Percentiles rank a stretch among this genome's conserved stretches.
phyloP scores from a whole-genome alignment of 148 eudicot genomes.

The Cornus florida region DNA sequence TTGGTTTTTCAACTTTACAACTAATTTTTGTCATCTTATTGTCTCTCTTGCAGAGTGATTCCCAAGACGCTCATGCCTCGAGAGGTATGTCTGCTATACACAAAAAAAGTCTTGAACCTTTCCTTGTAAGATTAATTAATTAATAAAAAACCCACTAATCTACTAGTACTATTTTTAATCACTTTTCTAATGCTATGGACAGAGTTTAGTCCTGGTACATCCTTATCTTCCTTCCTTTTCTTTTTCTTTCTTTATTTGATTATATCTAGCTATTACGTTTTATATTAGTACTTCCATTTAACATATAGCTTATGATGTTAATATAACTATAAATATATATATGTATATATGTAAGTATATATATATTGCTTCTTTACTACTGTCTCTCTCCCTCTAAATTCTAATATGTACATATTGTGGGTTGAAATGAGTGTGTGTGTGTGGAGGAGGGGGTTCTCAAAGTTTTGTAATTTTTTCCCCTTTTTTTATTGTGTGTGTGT shows the following conservation, averaged over 20 bases:
- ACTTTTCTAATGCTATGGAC: too few species aligned
- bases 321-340: too few species aligned
- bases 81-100: conserved; percentile 82
- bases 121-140: conserved; percentile 13
- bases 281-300: too few species aligned
- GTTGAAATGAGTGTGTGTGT: too few species aligned
- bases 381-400: too few species aligned
- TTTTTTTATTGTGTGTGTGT: conserved; percentile 15
- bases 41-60: conserved; percentile 88
- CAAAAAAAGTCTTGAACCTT: conserved; percentile 51
- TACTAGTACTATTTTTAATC: background rate
- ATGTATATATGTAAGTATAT: too few species aligned
- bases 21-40: conserved; percentile 79
- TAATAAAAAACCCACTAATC: conserved; percentile 1
- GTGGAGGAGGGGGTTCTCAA: background rate
- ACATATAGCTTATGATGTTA: too few species aligned
- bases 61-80: conserved; percentile 99
- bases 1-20: conserved; percentile 25
- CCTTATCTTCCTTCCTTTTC: background rate
- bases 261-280: background rate
- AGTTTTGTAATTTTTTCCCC: background rate
- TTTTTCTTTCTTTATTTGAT: background rate
- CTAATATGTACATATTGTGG: too few species aligned
- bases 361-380: too few species aligned
- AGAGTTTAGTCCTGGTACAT: background rate